Conservation (phyloP, 345 rosid species). For the Eucalyptus polyanthemos region DNA sequence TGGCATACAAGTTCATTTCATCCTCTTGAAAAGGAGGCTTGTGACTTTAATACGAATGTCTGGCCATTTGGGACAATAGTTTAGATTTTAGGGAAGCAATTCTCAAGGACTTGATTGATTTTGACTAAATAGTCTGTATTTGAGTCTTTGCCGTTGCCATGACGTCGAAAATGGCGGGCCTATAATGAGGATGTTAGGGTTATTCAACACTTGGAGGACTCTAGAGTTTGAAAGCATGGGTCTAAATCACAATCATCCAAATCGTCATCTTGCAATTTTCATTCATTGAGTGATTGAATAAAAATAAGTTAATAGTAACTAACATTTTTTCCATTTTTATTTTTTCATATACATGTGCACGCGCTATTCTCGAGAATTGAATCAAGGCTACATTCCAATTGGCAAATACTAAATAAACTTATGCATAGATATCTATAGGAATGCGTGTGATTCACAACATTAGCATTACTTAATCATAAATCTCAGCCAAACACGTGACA, state of each 20-base stretch:
- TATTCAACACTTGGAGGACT: neutral
- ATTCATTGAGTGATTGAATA: neutral
- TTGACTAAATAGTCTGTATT: neutral
- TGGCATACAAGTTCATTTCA: neutral
- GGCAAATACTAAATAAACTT: neutral
- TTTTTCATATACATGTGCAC: neutral
- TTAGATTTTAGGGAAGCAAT: neutral
- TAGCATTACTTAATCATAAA: neutral
- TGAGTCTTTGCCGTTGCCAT: neutral
- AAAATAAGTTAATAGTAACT: neutral
- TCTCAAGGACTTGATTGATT: neutral
- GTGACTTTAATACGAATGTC: neutral
- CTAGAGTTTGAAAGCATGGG: neutral
- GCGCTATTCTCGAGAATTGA: neutral
- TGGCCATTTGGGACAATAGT: neutral
- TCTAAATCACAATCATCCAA: neutral
- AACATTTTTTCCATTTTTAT: neutral
- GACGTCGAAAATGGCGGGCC: neutral
- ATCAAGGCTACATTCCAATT: neutral
- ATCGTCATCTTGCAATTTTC: neutral
- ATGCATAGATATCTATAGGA: neutral
- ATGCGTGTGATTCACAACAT: neutral
- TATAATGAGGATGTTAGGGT: accelerated
- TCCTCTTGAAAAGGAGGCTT: neutral
- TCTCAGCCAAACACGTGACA: neutral